Conservation (phyloP, 257 asterid species). For the Solanum medicagineum region DNA sequence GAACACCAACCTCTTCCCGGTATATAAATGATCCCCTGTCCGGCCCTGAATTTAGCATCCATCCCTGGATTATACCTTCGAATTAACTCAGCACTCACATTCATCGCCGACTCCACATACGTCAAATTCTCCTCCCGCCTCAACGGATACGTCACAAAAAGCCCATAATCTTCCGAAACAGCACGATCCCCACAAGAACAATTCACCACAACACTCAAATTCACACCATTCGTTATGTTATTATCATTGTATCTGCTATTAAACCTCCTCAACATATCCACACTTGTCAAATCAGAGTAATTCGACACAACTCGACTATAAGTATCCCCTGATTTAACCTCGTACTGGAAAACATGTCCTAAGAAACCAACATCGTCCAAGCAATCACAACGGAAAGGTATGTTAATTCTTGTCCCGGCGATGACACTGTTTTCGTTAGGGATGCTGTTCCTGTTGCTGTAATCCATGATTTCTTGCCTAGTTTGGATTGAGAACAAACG, state of each 20-base stretch:
- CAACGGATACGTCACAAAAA: constrained; percentile 71
- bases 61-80: constrained; percentile 44
- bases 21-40: constrained; percentile 42
- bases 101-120: constrained; percentile 30
- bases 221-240: constrained; percentile 34
- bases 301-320: not conserved
- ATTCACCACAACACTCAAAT: constrained; percentile 50
- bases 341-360: not conserved
- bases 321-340: not conserved
- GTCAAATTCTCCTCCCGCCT: constrained; percentile 36
- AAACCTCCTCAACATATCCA: constrained; percentile 18
- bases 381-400: constrained; percentile 72
- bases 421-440: constrained; percentile 31
- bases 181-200: constrained; percentile 67
- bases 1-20: constrained; percentile 61
- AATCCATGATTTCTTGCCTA: not conserved
- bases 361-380: not conserved
- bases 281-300: constrained; percentile 5
- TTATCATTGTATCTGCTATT: constrained; percentile 25
- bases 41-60: constrained; percentile 23
- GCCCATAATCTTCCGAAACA: constrained; percentile 44
- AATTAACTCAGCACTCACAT: constrained; percentile 38
- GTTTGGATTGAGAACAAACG: not conserved
- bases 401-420: constrained; percentile 25
- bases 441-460: constrained; percentile 22